phyloP scores from a whole-genome alignment of 306 rosid species.

The Malus orientalis region DNA sequence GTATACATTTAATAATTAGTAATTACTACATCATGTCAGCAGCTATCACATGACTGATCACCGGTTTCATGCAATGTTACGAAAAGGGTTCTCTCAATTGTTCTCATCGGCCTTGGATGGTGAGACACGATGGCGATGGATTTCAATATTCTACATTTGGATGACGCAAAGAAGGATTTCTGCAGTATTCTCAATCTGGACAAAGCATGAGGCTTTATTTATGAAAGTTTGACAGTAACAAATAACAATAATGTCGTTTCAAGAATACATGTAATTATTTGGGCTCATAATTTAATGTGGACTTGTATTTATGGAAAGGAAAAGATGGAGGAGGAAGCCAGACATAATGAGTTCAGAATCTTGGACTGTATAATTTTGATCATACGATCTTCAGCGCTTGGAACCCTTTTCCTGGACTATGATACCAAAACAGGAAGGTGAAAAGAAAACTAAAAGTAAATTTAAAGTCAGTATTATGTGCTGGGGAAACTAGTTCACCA shows the following conservation, averaged over 20 bases:
- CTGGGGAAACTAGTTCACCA: conserved; percentile 43
- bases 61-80: neutral
- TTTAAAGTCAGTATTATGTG: conserved; percentile 23
- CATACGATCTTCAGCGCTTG: conserved; percentile 15
- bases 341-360: neutral
- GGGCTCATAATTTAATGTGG: neutral
- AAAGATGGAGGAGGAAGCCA: neutral
- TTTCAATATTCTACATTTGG: neutral
- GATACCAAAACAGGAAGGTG: conserved; percentile 14
- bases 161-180: neutral
- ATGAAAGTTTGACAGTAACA: neutral
- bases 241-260: neutral
- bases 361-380: neutral
- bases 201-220: neutral
- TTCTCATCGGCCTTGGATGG: neutral
- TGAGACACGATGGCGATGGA: neutral
- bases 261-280: neutral
- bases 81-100: too few species aligned
- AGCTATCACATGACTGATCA: neutral
- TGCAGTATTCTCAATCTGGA: neutral
- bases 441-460: neutral
- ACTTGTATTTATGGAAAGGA: neutral
- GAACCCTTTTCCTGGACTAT: conserved; percentile 10
- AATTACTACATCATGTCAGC: too few species aligned
- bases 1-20: neutral